Evolutionary conservation across 2,329 filamentous ascomycete species (phyloP), one percentile per base, ranked within the genome.

Genomic region (Cladosporium sp.): DNA sequence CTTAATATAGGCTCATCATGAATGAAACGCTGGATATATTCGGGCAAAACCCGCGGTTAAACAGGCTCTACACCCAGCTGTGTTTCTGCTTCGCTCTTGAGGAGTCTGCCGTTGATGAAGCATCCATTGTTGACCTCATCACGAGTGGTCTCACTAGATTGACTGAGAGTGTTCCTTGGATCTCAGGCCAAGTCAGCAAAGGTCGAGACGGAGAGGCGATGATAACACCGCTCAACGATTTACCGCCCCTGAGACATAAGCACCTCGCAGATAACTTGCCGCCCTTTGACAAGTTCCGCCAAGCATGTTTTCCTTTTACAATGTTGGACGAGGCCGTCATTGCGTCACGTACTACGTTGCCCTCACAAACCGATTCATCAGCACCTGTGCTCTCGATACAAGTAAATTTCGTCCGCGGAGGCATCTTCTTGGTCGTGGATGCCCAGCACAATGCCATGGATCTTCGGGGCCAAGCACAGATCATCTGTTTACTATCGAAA

Each of bases 401-500:
- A 27, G 41, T 44, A 12, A 56, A 54, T 30, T 50, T 53, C 12
- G 20, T 56, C 9, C 29, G n/a, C n/a, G 54, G 54, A 11, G 54
- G 54, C n/a, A 15, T 54, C 15, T 24, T 56, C 4, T 45, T 56
- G 12, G 51, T 50, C 1, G 48, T 56, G 24, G 48, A 37, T 9
- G 52, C 19, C 13, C 53, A 54, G 15, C 54, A 56, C 36, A 47
- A 48, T 9, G 38, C 45, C 7, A 54, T 56, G 52, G 54, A 54
- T n/a, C 42, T 56, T 24, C 52, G 49, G n/a, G 54, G 54, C 3
- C 50, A 52, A n/a, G 41, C 49, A 7, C 27, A 52, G 18, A 36
- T 54, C 4, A 56, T 53, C 11, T 13, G 34, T 7, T 18, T 54
- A 6, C 45, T 56, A 4, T 34, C 54, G 3, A 52, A 54, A 48